Evolutionary conservation across 2,329 filamentous ascomycete genomes (phyloP), one percentile per base, ranked within the genome.

Genomic region (Colletotrichum lini): DNA sequence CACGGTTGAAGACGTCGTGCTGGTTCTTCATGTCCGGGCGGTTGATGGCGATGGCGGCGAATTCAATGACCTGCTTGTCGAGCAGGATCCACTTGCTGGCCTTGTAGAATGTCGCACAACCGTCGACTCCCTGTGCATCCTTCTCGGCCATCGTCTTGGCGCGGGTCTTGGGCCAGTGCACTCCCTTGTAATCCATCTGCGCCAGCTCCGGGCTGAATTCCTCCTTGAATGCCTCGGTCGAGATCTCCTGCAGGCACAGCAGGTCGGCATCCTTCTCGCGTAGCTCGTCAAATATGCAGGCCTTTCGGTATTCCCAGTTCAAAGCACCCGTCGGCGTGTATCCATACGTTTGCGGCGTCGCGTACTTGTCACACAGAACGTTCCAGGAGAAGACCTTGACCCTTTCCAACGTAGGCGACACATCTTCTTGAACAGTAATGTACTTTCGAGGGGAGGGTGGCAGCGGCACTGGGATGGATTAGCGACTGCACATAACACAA

Each of bases 101-200:
- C 84, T 98, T 98, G 88, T 94, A 98, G 83, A 99, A 98, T 62
- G 95, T 96, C 44, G 96, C 96, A 82, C 96, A 98, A 13, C 96
- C 96, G 82, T 99, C 96, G 15, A 99, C 96, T n/a, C 88, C 86
- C 77, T 93, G 93, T 6, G 95, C 93, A 75, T 98, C 94, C 82
- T 93, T 94, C 78, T 97, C 94, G 16, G 90, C 89, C 94, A 98
- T 97, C 10, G 96, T 98, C 82, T 93, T 93, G 45, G 95, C 94
- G 78, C 96, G 91, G 52, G 93, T 92, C 80, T 97, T 96, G 54
- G 95, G 94, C 89, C 93, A 98, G 79, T 96, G 97, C 3, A 98
- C 92, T 30, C 96, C 96, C 83, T 95, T 97, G 88, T 98, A 99
- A 74, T 96, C 95, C 76, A 93, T 88, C 76, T 94, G 92, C 2